Evolutionary conservation across 1,284 basidiomycete genomes (phyloP).

Genomic region (Ceratorhiza oryzae-sativae): DNA sequence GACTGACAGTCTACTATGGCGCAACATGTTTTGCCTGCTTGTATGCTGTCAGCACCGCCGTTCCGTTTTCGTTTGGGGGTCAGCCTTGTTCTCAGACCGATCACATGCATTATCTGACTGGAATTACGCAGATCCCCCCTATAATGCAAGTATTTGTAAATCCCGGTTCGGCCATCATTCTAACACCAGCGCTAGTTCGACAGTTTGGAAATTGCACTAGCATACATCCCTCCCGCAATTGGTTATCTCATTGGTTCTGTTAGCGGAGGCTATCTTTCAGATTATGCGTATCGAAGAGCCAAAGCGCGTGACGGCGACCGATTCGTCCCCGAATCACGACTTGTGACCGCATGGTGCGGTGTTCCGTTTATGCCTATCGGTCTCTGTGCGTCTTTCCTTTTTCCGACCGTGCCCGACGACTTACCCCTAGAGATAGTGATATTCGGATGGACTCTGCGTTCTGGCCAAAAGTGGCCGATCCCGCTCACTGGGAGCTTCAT

Average conservation of each 20-base stretch:
- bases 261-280: conserved; percentile 42
- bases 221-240: conserved; percentile 38
- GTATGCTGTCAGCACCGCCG: conserved; percentile 39
- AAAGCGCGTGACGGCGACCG: conserved; percentile 38
- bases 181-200: conserved; percentile 22
- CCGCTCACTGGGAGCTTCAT: conserved; percentile 48
- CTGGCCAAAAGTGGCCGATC: conserved; percentile 48
- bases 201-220: conserved; percentile 40
- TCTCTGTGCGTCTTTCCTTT: conserved; percentile 40
- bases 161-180: background rate
- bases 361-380: conserved; percentile 49
- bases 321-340: conserved; percentile 48
- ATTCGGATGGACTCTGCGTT: conserved; percentile 50
- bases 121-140: conserved; percentile 12
- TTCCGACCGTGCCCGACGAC: background rate
- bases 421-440: conserved; percentile 43
- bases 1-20: conserved; percentile 41
- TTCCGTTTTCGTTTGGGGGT: conserved; percentile 39
- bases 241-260: conserved; percentile 41
- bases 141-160: background rate
- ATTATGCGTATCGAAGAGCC: conserved; percentile 37
- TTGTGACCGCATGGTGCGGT: conserved; percentile 48
- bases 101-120: background rate
- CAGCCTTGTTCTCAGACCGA: background rate
- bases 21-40: conserved; percentile 43